Evolutionary conservation across 192 early-diverging fungal species (phyloP).

Genomic region (Spinellus fusiger): DNA sequence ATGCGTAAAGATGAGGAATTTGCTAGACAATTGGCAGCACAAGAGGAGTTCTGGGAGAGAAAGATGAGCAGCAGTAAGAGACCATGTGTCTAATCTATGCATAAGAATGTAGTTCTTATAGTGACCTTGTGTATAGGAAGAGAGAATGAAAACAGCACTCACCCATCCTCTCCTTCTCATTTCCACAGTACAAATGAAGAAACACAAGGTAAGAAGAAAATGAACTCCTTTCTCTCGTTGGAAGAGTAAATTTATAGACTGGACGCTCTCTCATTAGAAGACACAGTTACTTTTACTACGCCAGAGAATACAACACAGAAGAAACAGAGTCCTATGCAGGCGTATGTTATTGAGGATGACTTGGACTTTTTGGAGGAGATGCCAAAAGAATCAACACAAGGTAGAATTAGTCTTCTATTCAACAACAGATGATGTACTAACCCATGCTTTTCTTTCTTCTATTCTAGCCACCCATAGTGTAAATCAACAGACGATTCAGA

Average conservation of each 20-base stretch:
- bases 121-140: neutral
- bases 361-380: slow-evolving; percentile 7
- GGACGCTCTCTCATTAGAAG: neutral
- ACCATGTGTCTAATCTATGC: too few relatives aligned
- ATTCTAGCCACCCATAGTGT: too few relatives aligned
- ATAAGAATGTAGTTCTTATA: too few relatives aligned
- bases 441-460: too few relatives aligned
- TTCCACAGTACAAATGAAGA: neutral
- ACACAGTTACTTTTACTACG: neutral
- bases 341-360: slow-evolving; percentile 1
- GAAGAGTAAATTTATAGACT: neutral
- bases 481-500: too few relatives aligned
- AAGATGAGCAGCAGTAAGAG: too few relatives aligned
- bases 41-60: slow-evolving; percentile 5
- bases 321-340: neutral
- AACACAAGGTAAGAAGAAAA: neutral
- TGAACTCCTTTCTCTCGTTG: neutral
- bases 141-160: neutral
- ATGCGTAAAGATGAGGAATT: slow-evolving; percentile 45
- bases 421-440: too few relatives aligned
- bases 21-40: slow-evolving; percentile 39
- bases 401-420: too few relatives aligned
- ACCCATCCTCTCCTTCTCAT: neutral
- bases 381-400: slow-evolving; percentile 2
- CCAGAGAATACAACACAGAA: neutral